Percentiles rank a stretch among this genome's conserved stretches.
These are phyloP conservation scores for Phlyctochytrium arcticum DNA, from an alignment of 192 early-diverging fungal species.

Conservation along the genomic window DNA sequence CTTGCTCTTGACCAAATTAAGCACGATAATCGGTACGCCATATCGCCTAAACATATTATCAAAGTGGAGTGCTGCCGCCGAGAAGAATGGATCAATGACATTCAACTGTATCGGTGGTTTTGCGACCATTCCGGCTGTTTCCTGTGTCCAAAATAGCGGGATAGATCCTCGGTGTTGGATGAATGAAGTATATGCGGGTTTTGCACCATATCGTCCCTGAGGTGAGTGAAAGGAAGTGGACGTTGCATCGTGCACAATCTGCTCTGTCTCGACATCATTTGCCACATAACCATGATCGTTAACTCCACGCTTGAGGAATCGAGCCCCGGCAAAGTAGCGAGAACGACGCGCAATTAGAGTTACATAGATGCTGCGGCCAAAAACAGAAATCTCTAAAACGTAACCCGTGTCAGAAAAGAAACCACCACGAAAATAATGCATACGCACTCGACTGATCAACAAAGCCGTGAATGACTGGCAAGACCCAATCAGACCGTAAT, in stretches of 20 bases:
- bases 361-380: conserved; percentile 85
- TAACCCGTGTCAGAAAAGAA: not conserved
- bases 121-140: conserved; percentile 83
- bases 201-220: conserved; percentile 33
- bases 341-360: conserved; percentile 95
- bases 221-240: conserved; percentile 82
- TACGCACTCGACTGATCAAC: conserved; percentile 90
- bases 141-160: conserved; percentile 94
- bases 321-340: conserved; percentile 89
- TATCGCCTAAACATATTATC: conserved; percentile 90
- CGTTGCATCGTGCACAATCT: conserved; percentile 89
- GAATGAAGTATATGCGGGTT: conserved; percentile 83
- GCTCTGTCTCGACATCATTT: conserved; percentile 98
- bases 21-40: conserved; percentile 81
- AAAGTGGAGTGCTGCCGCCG: conserved; percentile 89
- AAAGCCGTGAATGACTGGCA: conserved; percentile 90
- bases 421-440: not conserved
- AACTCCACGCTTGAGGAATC: conserved; percentile 92
- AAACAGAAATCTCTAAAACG: conserved; percentile 72
- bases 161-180: conserved; percentile 97
- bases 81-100: conserved; percentile 87
- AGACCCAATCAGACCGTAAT: conserved; percentile 65
- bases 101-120: conserved; percentile 90
- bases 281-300: conserved; percentile 96
- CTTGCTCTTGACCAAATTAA: conserved; percentile 95